A percentile compares a stretch with the other conserved stretches of the same genome.
phyloP scores from a whole-genome alignment of 805 yeast genomes.

The Sugiyamaella floridensis region DNA sequence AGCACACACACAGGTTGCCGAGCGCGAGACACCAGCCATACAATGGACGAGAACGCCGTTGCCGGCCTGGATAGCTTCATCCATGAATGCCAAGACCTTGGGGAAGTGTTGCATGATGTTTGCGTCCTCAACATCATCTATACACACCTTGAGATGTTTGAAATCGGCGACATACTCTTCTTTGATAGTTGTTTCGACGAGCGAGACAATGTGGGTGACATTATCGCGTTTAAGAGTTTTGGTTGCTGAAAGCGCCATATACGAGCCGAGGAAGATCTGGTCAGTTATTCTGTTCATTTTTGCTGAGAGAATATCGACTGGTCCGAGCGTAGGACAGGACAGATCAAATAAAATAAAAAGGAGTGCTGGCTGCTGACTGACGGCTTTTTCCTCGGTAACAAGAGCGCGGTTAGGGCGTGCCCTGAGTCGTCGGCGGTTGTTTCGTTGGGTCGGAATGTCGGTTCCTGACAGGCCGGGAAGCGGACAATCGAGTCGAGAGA shows the following conservation, averaged over 20 bases:
- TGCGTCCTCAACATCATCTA: slow-evolving; percentile 65
- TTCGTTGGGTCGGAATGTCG: neutral
- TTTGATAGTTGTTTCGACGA: slow-evolving; percentile 59
- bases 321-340: no score
- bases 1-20: slow-evolving; percentile 79
- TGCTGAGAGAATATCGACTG: no score
- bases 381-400: neutral
- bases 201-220: slow-evolving; percentile 68
- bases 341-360: neutral
- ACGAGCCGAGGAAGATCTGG: slow-evolving; percentile 61
- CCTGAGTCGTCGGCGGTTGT: neutral
- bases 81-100: slow-evolving; percentile 61
- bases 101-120: slow-evolving; percentile 59
- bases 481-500: no score
- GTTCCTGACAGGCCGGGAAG: neutral
- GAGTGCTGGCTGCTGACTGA: neutral
- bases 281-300: slow-evolving; percentile 17
- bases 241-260: slow-evolving; percentile 53
- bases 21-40: slow-evolving; percentile 89
- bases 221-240: slow-evolving; percentile 46
- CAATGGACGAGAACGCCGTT: slow-evolving; percentile 37
- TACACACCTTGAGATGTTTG: slow-evolving; percentile 47
- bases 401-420: neutral
- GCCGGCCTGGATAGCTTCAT: slow-evolving; percentile 38
- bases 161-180: slow-evolving; percentile 36